Evolutionary conservation across 176 grass and related monocot genomes (phyloP).

Genomic region (Cocos nucifera): DNA sequence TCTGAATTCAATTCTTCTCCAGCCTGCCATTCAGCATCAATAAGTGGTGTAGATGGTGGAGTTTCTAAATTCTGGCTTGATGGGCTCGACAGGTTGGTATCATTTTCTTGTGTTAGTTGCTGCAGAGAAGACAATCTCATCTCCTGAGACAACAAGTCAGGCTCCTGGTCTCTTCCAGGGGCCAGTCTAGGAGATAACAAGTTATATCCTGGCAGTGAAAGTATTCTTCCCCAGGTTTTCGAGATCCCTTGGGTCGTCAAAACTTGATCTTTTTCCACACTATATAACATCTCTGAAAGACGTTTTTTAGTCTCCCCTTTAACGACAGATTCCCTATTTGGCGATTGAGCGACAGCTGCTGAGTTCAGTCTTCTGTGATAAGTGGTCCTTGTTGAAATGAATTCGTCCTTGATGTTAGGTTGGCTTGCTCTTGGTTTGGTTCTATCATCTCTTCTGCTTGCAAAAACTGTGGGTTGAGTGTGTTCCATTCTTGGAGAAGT

Average conservation of each 20-base stretch:
- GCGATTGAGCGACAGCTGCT: no score
- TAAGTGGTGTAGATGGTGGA: not conserved
- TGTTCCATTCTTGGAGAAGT: slow-evolving; percentile 27
- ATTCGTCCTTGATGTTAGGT: slow-evolving; percentile 37
- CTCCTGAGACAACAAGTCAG: slow-evolving; percentile 25
- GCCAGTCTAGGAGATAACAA: slow-evolving; percentile 30
- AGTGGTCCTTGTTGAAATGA: slow-evolving; percentile 15
- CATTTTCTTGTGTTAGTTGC: slow-evolving; percentile 24
- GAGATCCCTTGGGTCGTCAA: slow-evolving; percentile 25
- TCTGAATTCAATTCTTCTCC: slow-evolving; percentile 15
- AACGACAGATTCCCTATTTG: slow-evolving; percentile 24
- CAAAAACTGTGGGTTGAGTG: slow-evolving; percentile 23
- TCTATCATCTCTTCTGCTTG: slow-evolving; percentile 17
- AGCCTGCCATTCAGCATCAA: slow-evolving; percentile 4
- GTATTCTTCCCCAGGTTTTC: slow-evolving; percentile 51
- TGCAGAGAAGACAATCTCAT: slow-evolving; percentile 17
- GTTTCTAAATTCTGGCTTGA: slow-evolving; percentile 12
- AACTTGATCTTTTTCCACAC: slow-evolving; percentile 26
- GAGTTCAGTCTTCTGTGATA: no score
- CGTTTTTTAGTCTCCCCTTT: slow-evolving; percentile 68
- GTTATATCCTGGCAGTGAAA: slow-evolving; percentile 39
- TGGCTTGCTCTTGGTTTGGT: slow-evolving; percentile 21
- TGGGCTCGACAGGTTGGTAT: slow-evolving; percentile 18
- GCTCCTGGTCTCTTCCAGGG: slow-evolving; percentile 23
- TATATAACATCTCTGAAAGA: slow-evolving; percentile 54